A percentile compares a stretch with the other conserved stretches of the same genome.
These are phyloP conservation scores for Penicillium vulpinum DNA, from an alignment of 2,329 filamentous ascomycete genomes.

Conservation along the genomic window DNA sequence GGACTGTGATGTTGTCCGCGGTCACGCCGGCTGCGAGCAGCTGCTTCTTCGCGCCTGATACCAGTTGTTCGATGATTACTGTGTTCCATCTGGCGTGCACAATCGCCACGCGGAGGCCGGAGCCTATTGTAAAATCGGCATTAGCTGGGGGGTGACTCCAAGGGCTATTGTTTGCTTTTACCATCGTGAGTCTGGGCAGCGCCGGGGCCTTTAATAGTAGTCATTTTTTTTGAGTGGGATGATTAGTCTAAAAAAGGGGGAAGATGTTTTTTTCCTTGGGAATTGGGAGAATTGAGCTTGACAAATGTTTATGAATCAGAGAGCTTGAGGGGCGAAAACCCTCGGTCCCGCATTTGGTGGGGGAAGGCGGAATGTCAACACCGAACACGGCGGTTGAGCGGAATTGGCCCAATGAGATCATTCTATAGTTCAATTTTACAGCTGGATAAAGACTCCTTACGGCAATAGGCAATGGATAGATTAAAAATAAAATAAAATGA, in stretches of 20 bases:
- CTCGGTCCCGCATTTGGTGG: constrained; percentile 21
- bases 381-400: constrained; percentile 16
- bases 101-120: constrained; percentile 83
- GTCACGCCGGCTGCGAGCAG: constrained; percentile 77
- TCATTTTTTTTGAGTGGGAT: constrained; percentile 39
- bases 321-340: constrained; percentile 11
- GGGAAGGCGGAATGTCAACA: constrained; percentile 16
- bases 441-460: not conserved
- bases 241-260: not conserved
- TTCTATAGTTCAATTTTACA: not conserved
- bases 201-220: constrained; percentile 64
- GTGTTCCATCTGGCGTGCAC: constrained; percentile 96
- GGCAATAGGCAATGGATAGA: not conserved
- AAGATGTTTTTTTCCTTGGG: not conserved
- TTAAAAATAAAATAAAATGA: constrained; percentile 5
- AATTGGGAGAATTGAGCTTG: constrained; percentile 2
- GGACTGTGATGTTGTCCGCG: constrained; percentile 81
- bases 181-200: constrained; percentile 59
- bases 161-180: constrained; percentile 32
- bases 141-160: constrained; percentile 2
- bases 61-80: constrained; percentile 79
- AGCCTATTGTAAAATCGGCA: constrained; percentile 48
- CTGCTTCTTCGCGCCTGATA: constrained; percentile 76
- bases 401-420: not conserved
- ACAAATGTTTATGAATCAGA: constrained; percentile 1